Base-by-base conservation (phyloP, 805 yeast genomes). In the Wickerhamia fluorescens region DNA sequence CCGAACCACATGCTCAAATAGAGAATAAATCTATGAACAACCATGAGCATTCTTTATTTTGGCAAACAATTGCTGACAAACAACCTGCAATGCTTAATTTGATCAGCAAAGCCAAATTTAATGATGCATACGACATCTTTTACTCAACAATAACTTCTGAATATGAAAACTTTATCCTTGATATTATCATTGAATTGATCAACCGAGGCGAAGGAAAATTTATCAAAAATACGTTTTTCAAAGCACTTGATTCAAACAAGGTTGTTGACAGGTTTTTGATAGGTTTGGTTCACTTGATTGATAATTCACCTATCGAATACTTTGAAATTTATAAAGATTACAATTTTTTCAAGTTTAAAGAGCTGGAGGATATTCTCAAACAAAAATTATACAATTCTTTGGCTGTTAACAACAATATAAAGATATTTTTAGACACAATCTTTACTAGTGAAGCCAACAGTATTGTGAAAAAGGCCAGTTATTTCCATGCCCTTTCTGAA, bases 171-270 rank as follows among this genome's bases (percentile, higher is more conserved):
- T 49, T 72, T 20, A 37, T 63, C 7, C 58, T 61, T 10, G 61
- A 61, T 19, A 51, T 55, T 6, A 52, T 55, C 16, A 46, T 57
- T 15, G 51, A 45, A 16, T 45, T 51, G 20, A 46, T 53, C 23
- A 56, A 45, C 22, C 43, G 40, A 20, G 53, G 48, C 35, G 59
- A 72, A 16, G 49, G 49, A 44, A 37, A 45, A 5, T 53, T 72
- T 5, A 71, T 74, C 36, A 62, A 65, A 18, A 36, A 53, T 1
- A 40, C 55, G 11, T 51, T 78, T 27, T 51, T 66, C 24, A 23
- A 19, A 4, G 30, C 34, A 3, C 28, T 38, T 19, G 24, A 35
- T 23, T 12, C 11, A 6, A 27, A 27, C 37, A 42, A 35, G 10
- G 40, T 44, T 5, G 33, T 53, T 23, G 54, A 53, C 29, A 34